phyloP scores from a whole-genome alignment of 169 alveolate genomes.

The Plasmodium blacklocki region DNA sequence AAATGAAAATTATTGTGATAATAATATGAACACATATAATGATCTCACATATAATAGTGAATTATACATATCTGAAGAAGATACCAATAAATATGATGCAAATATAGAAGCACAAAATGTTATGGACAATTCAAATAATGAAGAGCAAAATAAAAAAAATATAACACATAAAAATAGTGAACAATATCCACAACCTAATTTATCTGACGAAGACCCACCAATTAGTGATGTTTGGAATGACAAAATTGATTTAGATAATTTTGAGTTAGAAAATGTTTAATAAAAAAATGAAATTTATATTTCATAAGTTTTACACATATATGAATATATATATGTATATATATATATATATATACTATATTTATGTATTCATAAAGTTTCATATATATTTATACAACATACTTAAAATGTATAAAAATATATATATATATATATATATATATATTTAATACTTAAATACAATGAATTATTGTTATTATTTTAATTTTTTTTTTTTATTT shows the following conservation, averaged over 20 bases:
- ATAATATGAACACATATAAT: background rate
- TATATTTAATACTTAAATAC: no score
- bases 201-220: constrained; percentile 61
- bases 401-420: background rate
- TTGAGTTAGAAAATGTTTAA: constrained; percentile 21
- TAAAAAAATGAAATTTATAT: constrained; percentile 7
- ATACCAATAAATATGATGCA: constrained; percentile 11
- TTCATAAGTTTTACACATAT: background rate
- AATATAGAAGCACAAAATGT: background rate
- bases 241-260: constrained; percentile 52
- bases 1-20: background rate
- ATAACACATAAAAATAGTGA: background rate
- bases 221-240: constrained; percentile 69
- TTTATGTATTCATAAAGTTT: background rate
- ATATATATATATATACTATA: background rate
- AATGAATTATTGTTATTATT: no score
- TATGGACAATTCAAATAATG: background rate
- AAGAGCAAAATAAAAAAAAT: constrained; percentile 10
- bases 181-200: constrained; percentile 19
- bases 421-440: no score
- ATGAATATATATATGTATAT: constrained; percentile 7
- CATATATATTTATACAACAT: background rate
- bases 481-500: no score
- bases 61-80: background rate
- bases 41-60: background rate